Percentiles rank a stretch among this genome's conserved stretches.
These are phyloP conservation scores for Calonectria ilicicola DNA, from an alignment of 2,329 filamentous ascomycete species.

Conservation along the genomic window DNA sequence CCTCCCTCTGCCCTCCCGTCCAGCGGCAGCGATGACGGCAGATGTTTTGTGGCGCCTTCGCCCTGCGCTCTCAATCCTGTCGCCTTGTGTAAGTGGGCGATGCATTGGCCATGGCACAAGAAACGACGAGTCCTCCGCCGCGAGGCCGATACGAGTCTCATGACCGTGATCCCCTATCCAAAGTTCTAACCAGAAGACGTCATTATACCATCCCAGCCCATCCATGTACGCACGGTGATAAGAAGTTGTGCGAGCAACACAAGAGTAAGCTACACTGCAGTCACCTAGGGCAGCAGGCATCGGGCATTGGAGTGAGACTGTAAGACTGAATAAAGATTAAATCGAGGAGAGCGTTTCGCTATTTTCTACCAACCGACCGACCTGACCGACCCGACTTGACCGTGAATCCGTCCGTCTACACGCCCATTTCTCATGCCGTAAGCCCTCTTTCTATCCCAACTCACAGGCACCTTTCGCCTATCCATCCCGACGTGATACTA, in stretches of 20 bases:
- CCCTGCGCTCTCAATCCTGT: neutral
- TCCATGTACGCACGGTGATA: neutral
- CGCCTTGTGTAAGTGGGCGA: neutral
- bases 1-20: no score
- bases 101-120: neutral
- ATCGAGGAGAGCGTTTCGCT: constrained; percentile 30
- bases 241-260: neutral
- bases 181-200: neutral
- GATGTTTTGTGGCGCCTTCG: neutral
- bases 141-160: neutral
- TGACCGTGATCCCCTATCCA: neutral
- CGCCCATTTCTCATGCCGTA: constrained; percentile 19
- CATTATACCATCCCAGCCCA: neutral
- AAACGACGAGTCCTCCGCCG: neutral
- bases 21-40: neutral
- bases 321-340: neutral
- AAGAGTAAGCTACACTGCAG: neutral
- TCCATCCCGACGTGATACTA: constrained; percentile 40
- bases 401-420: constrained; percentile 20
- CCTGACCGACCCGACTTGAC: constrained; percentile 8
- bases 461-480: constrained; percentile 20
- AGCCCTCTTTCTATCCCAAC: constrained; percentile 21
- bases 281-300: neutral
- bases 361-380: constrained; percentile 27
- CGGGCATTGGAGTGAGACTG: neutral